These are phyloP conservation scores for Globisporangium parvum DNA, from an alignment of 352 stramenopile genomes.

Conservation along the genomic window DNA sequence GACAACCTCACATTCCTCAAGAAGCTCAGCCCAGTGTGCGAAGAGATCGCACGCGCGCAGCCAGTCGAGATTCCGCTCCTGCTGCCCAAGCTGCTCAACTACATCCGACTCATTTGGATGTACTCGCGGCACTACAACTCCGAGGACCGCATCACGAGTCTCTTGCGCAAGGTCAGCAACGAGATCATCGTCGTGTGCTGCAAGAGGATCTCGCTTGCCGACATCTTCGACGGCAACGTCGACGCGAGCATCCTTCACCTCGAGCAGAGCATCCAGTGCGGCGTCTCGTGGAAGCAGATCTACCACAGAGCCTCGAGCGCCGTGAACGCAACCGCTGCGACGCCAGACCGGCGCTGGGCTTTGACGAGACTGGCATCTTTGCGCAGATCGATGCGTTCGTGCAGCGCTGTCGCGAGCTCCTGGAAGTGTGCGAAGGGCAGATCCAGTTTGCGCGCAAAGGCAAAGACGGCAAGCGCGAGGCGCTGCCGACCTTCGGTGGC, in stretches of 20 bases:
- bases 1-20: slow-evolving; percentile 94
- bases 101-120: slow-evolving; percentile 93
- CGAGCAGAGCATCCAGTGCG: slow-evolving; percentile 90
- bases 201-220: slow-evolving; percentile 79
- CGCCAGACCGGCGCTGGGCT: slow-evolving; percentile 75
- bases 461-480: slow-evolving; percentile 48
- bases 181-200: slow-evolving; percentile 92
- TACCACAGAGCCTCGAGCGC: slow-evolving; percentile 59
- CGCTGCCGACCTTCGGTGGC: slow-evolving; percentile 88
- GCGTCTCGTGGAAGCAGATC: slow-evolving; percentile 90
- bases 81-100: slow-evolving; percentile 89
- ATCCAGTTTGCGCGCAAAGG: slow-evolving; percentile 93
- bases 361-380: slow-evolving; percentile 94
- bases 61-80: slow-evolving; percentile 88
- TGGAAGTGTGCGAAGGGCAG: slow-evolving; percentile 94
- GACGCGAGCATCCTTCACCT: slow-evolving; percentile 83
- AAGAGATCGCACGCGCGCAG: slow-evolving; percentile 80
- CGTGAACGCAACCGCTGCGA: slow-evolving; percentile 49
- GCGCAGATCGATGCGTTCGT: slow-evolving; percentile 95
- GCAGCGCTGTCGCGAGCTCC: slow-evolving; percentile 91
- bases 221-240: slow-evolving; percentile 94
- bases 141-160: slow-evolving; percentile 88
- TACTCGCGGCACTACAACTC: slow-evolving; percentile 94
- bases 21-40: slow-evolving; percentile 87
- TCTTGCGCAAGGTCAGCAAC: slow-evolving; percentile 93